Percentiles rank a stretch among this genome's conserved stretches.
Evolutionary conservation across 2,329 filamentous ascomycete genomes (phyloP).

Genomic region (Corinectria fuckeliana): DNA sequence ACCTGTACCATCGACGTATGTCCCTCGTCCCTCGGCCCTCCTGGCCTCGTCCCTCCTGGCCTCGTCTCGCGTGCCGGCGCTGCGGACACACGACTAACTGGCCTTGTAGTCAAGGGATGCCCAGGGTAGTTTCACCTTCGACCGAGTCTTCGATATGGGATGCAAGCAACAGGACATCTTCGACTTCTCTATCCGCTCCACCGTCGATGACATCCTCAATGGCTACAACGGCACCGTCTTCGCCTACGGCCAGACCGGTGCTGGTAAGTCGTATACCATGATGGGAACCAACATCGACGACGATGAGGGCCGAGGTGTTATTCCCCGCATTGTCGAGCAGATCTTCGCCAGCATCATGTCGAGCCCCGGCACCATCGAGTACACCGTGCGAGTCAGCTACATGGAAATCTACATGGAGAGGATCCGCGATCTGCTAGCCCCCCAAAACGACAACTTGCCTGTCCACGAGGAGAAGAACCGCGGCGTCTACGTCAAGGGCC

Average conservation of each 20-base stretch:
- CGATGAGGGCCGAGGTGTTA: conserved; percentile 86
- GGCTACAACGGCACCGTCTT: conserved; percentile 99
- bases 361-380: conserved; percentile 92
- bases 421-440: conserved; percentile 90
- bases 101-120: conserved; percentile 76
- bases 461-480: conserved; percentile 98
- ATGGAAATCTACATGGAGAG: conserved; percentile 99
- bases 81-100: conserved; percentile 33
- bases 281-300: conserved; percentile 82
- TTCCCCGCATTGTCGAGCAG: conserved; percentile 95
- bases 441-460: conserved; percentile 93
- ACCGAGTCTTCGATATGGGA: conserved; percentile 95
- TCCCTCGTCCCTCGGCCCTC: conserved; percentile 28
- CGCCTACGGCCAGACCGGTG: conserved; percentile 97
- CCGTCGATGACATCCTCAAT: conserved; percentile 97
- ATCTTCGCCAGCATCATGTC: conserved; percentile 95
- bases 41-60: conserved; percentile 1
- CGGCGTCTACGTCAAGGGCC: conserved; percentile 94
- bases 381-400: conserved; percentile 97
- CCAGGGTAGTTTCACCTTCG: conserved; percentile 90
- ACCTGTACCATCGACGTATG: conserved; percentile 85
- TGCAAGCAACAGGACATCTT: conserved; percentile 93
- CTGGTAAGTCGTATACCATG: conserved; percentile 99
- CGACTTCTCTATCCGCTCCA: conserved; percentile 94
- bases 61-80: background rate